Evolutionary conservation across 129 eudicot genomes (phyloP).

Genomic region (Pseudognaphalium luteoalbum): DNA sequence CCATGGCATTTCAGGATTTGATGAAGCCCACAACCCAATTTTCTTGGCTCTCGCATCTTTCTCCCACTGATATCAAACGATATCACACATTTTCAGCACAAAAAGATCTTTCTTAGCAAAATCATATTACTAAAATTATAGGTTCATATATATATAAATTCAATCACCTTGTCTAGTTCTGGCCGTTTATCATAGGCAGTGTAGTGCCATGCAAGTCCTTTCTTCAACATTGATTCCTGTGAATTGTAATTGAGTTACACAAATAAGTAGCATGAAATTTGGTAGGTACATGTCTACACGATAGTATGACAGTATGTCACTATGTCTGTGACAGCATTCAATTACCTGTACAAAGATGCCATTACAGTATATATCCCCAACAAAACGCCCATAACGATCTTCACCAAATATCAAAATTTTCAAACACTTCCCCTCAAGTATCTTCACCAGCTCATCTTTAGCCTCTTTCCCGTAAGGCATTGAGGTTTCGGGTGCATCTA

Average conservation of each 20-base stretch:
- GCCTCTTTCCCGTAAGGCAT: conserved; percentile 87
- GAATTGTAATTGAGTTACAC: not conserved
- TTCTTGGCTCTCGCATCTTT: conserved; percentile 71
- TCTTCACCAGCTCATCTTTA: conserved; percentile 65
- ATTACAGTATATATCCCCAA: conserved; percentile 85
- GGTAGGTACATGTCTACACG: not conserved
- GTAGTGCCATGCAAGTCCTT: conserved; percentile 93
- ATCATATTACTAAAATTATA: not conserved
- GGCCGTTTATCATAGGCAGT: conserved; percentile 74
- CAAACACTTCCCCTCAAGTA: conserved; percentile 60
- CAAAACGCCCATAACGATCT: conserved; percentile 71
- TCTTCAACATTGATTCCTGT: conserved; percentile 86
- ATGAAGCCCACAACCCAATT: conserved; percentile 79
- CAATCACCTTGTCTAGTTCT: conserved; percentile 55
- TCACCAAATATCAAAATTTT: conserved; percentile 55
- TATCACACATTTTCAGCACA: conserved; percentile 1
- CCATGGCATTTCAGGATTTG: conserved; percentile 96
- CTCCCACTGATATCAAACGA: conserved; percentile 66
- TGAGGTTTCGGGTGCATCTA: conserved; percentile 84
- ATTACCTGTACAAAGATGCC: conserved; percentile 77
- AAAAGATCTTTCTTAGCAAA: not conserved
- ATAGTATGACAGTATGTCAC: not conserved
- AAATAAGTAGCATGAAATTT: conserved; percentile 13
- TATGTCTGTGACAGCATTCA: not conserved
- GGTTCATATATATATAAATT: not conserved